Conservation (phyloP, 2,329 filamentous ascomycete genomes). For the Orbilia quercus region DNA sequence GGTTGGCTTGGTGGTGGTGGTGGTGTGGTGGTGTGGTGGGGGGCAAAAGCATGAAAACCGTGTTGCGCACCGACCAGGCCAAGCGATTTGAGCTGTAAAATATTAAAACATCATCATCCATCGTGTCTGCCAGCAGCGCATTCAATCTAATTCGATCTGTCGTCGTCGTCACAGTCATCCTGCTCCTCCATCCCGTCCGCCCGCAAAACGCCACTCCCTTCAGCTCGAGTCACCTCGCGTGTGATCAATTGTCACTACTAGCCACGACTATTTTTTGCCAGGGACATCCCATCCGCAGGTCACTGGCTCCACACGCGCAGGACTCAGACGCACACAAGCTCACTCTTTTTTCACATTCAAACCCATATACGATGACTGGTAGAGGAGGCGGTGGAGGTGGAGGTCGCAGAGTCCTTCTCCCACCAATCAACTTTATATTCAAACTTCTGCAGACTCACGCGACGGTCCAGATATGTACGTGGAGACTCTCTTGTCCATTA, state of each 20-base stretch:
- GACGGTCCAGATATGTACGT: conserved; percentile 82
- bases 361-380: conserved; percentile 34
- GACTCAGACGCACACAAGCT: not conserved
- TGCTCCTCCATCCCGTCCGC: no score
- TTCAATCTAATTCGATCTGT: no score
- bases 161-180: no score
- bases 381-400: conserved; percentile 65
- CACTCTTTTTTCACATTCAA: not conserved
- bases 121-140: not conserved
- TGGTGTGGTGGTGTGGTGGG: conserved; percentile 30
- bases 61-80: conserved; percentile 9
- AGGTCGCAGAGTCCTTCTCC: conserved; percentile 75
- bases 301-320: not conserved
- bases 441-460: conserved; percentile 85
- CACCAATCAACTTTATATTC: conserved; percentile 90
- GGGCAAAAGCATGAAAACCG: conserved; percentile 27
- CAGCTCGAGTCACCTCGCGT: not conserved
- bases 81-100: conserved; percentile 1
- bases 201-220: not conserved
- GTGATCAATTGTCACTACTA: not conserved
- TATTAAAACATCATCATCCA: not conserved
- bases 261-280: not conserved
- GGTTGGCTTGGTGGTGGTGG: conserved; percentile 36
- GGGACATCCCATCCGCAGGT: not conserved
- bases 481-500: not conserved